Evolutionary conservation across 805 yeast species (phyloP), one percentile per base, ranked within the genome.

Genomic region (Spathaspora hagerdaliae): DNA sequence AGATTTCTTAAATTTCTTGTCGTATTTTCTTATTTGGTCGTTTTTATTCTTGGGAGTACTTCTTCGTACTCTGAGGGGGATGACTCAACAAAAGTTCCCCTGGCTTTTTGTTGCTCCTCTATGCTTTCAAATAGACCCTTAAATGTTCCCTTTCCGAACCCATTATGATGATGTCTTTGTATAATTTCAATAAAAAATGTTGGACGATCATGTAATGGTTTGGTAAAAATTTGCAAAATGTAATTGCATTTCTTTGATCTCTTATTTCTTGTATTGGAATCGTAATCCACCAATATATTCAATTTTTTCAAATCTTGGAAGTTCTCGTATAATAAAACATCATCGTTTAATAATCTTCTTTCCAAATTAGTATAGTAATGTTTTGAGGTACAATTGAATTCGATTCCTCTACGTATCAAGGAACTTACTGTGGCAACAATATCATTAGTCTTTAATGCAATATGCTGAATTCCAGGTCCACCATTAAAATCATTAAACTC

Each of bases 141-240:
- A 68, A 88, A 88, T 49, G 90, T 88, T 1, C 96, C 96, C 41
- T 89, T 89, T 1, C 96, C 96, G 64, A 88, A 88, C 0, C 96
- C 96, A 49, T 83, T 76, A 59, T 86, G 91, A 56, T 86, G 84
- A 54, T 75, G 72, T 49, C 96, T 75, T 64, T 88, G 94, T 50
- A 88, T 88, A 24, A 88, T 75, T 61, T 88, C 96, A 51, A 88
- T 69, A 58, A 88, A 88, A 38, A 87, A 72, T 0, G 96, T 87
- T 27, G 96, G 96, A 34, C 96, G 72, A 56, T 83, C 91, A 50
- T 78, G 77, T 13, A 86, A 58, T 0, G 95, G 92, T 52, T 82
- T 80, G 14, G 94, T 85, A 64, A 89, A 88, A 34, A 88, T 71
- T 61, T 88, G 96, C 43, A 89, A 68, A 15, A 88, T 71, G 57